A percentile compares a stretch with the other conserved stretches of the same genome.
These are phyloP conservation scores for Kwoniella sp. DNA, from an alignment of 768 basidiomycete species.

Conservation along the genomic window DNA sequence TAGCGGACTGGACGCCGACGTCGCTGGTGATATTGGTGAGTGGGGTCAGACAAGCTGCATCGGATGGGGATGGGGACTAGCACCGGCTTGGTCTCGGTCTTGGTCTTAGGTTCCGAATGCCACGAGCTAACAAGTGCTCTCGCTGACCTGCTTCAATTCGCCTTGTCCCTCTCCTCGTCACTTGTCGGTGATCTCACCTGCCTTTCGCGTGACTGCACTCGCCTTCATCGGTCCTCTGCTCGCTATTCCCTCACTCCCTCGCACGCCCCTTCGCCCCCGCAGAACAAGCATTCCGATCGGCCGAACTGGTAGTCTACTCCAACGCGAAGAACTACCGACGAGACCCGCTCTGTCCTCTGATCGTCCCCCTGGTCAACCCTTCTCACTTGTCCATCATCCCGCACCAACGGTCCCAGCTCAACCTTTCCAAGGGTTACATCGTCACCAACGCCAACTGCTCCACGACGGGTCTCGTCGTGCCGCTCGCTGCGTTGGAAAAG, in stretches of 20 bases:
- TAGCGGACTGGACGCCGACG: conserved; percentile 93
- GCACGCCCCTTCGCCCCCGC: conserved; percentile 1
- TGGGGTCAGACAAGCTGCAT: too few relatives aligned
- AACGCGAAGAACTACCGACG: conserved; percentile 96
- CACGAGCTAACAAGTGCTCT: too few relatives aligned
- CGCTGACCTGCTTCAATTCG: too few relatives aligned
- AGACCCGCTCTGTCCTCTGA: conserved; percentile 87
- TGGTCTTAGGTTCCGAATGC: too few relatives aligned
- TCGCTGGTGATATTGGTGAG: conserved; percentile 91
- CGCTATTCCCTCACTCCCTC: not conserved
- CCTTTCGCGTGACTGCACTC: not conserved
- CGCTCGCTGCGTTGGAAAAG: conserved; percentile 49
- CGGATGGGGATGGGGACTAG: too few relatives aligned
- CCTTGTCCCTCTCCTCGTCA: too few relatives aligned
- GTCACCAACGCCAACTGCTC: conserved; percentile 98
- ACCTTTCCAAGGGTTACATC: conserved; percentile 76
- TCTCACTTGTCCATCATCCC: conserved; percentile 79
- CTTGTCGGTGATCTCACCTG: too few relatives aligned
- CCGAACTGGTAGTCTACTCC: conserved; percentile 90
- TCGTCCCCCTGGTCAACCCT: conserved; percentile 94
- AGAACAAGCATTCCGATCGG: conserved; percentile 84
- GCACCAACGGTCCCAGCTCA: conserved; percentile 74
- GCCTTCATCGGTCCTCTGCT: not conserved
- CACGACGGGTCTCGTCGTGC: conserved; percentile 71
- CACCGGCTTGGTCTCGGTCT: too few relatives aligned